A percentile compares a stretch with the other conserved stretches of the same genome.
phyloP scores from a whole-genome alignment of 2,329 filamentous ascomycete species.

The Cytospora chrysosperma region DNA sequence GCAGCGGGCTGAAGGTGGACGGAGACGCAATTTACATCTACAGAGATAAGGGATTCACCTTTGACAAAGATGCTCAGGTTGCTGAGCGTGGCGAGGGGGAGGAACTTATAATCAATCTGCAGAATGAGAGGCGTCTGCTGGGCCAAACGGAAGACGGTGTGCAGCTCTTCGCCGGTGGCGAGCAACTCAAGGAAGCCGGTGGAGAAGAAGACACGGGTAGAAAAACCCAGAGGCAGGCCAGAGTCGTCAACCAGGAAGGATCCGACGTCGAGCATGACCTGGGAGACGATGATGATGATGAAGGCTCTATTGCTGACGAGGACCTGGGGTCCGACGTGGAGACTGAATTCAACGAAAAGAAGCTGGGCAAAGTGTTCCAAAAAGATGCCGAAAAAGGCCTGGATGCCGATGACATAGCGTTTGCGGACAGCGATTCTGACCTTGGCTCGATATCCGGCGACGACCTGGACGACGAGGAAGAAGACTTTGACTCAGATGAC shows the following conservation, averaged over 20 bases:
- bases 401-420: constrained; percentile 72
- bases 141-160: constrained; percentile 82
- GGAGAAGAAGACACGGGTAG: constrained; percentile 61
- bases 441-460: constrained; percentile 77
- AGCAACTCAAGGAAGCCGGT: constrained; percentile 60
- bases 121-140: constrained; percentile 76
- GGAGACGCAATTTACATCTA: constrained; percentile 94
- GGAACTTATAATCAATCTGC: constrained; percentile 87
- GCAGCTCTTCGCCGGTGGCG: constrained; percentile 79
- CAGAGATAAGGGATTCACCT: constrained; percentile 70
- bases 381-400: constrained; percentile 49
- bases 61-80: constrained; percentile 65
- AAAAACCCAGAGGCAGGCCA: constrained; percentile 56
- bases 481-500: constrained; percentile 55
- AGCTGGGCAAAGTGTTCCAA: constrained; percentile 61
- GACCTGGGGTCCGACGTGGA: constrained; percentile 51
- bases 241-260: constrained; percentile 61
- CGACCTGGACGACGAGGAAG: constrained; percentile 45
- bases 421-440: constrained; percentile 96
- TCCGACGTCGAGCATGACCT: constrained; percentile 51
- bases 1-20: constrained; percentile 92
- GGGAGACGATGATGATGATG: constrained; percentile 48
- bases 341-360: constrained; percentile 57
- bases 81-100: constrained; percentile 88
- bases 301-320: constrained; percentile 55